Evolutionary conservation across 306 rosid genomes (phyloP).

Genomic region (Cicer yamashitae): DNA sequence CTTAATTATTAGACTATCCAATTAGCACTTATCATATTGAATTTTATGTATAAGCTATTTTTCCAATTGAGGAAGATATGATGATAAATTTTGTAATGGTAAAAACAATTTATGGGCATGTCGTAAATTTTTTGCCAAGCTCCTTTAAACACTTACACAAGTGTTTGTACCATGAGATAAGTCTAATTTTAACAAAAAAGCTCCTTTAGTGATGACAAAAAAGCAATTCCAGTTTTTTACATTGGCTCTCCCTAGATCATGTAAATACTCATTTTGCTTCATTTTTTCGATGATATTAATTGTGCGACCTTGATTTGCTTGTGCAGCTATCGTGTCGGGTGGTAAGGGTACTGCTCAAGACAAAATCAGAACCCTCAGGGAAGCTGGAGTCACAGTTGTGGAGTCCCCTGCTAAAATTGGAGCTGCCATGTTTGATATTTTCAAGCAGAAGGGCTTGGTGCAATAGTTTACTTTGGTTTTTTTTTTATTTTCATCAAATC

Average conservation of each 20-base stretch:
- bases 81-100: neutral
- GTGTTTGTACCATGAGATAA: neutral
- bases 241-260: neutral
- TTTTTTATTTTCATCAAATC: constrained; percentile 40
- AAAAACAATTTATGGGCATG: neutral
- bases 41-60: neutral
- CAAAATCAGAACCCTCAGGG: constrained; percentile 83
- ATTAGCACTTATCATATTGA: neutral
- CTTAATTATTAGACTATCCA: neutral
- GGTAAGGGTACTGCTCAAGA: constrained; percentile 99
- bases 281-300: neutral
- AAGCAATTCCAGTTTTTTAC: constrained; percentile 14
- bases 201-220: neutral
- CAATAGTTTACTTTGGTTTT: constrained; percentile 46
- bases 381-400: constrained; percentile 92
- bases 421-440: constrained; percentile 78
- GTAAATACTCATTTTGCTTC: constrained; percentile 4
- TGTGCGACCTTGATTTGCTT: constrained; percentile 40
- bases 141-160: neutral
- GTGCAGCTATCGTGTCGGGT: constrained; percentile 96
- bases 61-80: neutral
- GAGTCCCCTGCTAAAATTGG: constrained; percentile 99
- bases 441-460: constrained; percentile 91
- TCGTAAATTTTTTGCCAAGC: neutral
- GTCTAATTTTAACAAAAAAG: neutral